Conservation (phyloP, 768 basidiomycete genomes). For the Mycena galericulata region DNA sequence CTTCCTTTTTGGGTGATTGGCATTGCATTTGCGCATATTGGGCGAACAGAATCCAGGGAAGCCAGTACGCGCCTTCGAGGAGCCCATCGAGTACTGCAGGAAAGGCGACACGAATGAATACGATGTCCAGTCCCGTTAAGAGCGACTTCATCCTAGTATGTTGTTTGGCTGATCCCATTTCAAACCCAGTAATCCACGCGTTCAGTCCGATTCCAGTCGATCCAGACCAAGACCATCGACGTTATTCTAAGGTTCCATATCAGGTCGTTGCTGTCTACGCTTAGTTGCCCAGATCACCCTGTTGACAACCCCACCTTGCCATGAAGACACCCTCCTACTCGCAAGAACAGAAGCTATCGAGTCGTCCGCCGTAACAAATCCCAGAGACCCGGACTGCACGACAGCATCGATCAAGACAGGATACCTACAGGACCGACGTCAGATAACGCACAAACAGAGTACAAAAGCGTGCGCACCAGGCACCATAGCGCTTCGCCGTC, state of each 20-base stretch:
- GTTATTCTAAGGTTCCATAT: not conserved
- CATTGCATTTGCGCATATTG: not conserved
- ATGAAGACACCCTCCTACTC: constrained; percentile 57
- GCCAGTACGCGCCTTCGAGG: no score
- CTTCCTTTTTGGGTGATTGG: not conserved
- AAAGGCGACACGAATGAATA: no score
- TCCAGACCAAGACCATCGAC: no score
- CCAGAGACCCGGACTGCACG: constrained; percentile 58
- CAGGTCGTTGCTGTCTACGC: not conserved
- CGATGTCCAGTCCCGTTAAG: no score
- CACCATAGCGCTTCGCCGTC: not conserved
- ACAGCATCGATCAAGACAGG: constrained; percentile 61
- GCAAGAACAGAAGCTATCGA: constrained; percentile 63
- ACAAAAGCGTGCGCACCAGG: not conserved
- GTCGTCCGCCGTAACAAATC: constrained; percentile 60
- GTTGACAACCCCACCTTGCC: constrained; percentile 54
- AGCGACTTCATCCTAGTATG: no score
- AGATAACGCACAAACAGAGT: not conserved
- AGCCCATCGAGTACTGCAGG: no score
- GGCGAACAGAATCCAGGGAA: no score
- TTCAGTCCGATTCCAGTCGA: no score
- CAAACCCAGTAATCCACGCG: no score
- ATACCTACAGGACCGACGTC: not conserved
- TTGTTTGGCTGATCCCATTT: no score
- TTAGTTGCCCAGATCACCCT: constrained; percentile 50